Evolutionary conservation across 2,329 filamentous ascomycete genomes (phyloP), one percentile per base, ranked within the genome.

Genomic region (Verticillium klebahnii): DNA sequence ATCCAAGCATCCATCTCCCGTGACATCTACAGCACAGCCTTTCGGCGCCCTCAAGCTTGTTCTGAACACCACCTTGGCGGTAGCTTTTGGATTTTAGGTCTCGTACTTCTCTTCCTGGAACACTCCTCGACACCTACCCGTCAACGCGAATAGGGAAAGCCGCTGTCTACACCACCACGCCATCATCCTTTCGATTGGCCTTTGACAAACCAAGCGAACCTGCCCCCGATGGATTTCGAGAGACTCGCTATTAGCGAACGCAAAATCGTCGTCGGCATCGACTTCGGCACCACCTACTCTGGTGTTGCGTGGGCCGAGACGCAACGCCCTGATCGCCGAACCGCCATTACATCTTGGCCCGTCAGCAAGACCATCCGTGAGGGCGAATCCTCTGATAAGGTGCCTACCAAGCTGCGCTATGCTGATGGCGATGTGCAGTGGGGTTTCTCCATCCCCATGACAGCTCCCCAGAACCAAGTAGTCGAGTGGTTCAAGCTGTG

Each of bases 251-350:
- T 72, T 50, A 67, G 65, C 31, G 73, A 75, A 29, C 74, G 76
- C 66, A 79, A 75, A 68, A 78, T 84, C 63, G 75, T 84, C 59
- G 75, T 84, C 64, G 82, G 80, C 23, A 80, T 85, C 62, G 82
- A 85, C 67, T 85, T 85, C 66, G 82, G 83, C 31, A 85, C 82
- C 14, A 85, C 83, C 5, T 85, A 81, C 14, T 52, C 45, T 15
- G 82, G 81, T 34, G 74, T 84, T n/a, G 80, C 80, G 34, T 85
- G 80, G 79, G 78, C 78, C 52, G 75, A 81, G 62, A 78, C 45
- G 12, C 45, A 52, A 52, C 45, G 45, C 3, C 19, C 78, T 1
- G 76, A 80, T 65, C 71, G 76, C 54, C 74, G 76, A 25, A 72
- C 75, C 60, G 71, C 77, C 56, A 73, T 83, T 64, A 77, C 75